Base-by-base conservation (phyloP, 1,284 basidiomycete species). In the Pseudozyma thailandica region DNA sequence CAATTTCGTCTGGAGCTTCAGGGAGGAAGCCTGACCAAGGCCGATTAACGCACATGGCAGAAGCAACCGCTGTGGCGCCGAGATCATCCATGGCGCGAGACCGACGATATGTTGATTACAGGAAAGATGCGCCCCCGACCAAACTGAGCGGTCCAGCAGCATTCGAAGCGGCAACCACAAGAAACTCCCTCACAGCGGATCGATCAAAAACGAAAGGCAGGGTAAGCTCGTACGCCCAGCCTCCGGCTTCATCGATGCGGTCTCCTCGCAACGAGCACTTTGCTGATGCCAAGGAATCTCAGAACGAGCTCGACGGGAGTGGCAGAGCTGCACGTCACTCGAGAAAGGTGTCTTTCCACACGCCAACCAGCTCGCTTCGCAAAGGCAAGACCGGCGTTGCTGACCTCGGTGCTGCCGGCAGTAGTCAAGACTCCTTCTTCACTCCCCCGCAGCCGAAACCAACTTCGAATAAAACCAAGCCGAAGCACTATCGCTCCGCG, bases 291-390 rank as follows among this genome's bases (percentile, higher is more conserved):
- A n/a, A 4, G 13, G 44, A 50, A 16, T 43, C 9, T 6, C 25
- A 18, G 6, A 39, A 46, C 12, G 13, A 15, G 2, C 27, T 16
- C 13, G 30, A 26, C 12, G 25, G 41, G 15, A 27, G 21, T 30
- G 37, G 35, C 16, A 13, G n/a, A 23, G 5, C 13, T 5, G 38
- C n/a, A 8, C 48, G 56, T 28, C 31, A 41, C 10, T 23, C 41
- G 18, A 45, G 51, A 10, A 54, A 59, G 28, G 63, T 66, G 7
- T 45, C 49, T 2, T 66, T 66, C 49, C 39, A 37, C 23, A 54
- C 63, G 20, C 63, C 63, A 7, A 46, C 63, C 6, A 49, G 44
- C 45, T 66, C 63, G 16, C 48, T 59, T 12, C 48, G 48, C 39
- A 66, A 55, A n/a, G 56, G 56, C 39, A 50, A 43, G 20, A 10